These are phyloP conservation scores for Allodekkera sacchari DNA, from an alignment of 805 yeast species.

Conservation along the genomic window DNA sequence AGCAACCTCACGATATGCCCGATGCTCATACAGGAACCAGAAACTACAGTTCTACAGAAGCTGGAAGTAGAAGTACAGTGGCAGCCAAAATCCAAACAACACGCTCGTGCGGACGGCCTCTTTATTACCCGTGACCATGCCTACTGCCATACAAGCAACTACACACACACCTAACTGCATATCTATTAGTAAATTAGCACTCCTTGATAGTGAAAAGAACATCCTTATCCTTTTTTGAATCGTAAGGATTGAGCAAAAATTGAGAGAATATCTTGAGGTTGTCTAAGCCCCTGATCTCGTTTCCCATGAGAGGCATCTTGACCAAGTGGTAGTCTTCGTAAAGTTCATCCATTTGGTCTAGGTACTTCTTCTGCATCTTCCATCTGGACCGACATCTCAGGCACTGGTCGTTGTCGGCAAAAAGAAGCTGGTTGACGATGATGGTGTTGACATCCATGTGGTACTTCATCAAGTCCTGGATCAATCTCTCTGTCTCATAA, in stretches of 20 bases:
- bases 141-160: too few relatives aligned
- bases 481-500: constrained; percentile 95
- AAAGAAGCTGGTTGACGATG: constrained; percentile 87
- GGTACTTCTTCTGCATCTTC: constrained; percentile 92
- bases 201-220: constrained; percentile 47
- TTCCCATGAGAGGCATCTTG: constrained; percentile 89
- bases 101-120: too few relatives aligned
- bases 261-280: constrained; percentile 78
- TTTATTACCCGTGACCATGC: too few relatives aligned
- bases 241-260: constrained; percentile 70
- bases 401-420: constrained; percentile 78
- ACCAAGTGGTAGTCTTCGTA: constrained; percentile 97
- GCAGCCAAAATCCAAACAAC: too few relatives aligned
- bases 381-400: constrained; percentile 87
- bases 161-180: too few relatives aligned
- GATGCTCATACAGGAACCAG: too few relatives aligned
- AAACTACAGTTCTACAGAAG: background rate
- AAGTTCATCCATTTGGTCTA: constrained; percentile 90
- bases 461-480: constrained; percentile 90
- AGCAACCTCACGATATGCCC: too few relatives aligned
- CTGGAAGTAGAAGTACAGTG: constrained; percentile 1
- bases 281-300: constrained; percentile 89
- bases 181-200: too few relatives aligned
- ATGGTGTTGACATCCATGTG: constrained; percentile 96
- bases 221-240: constrained; percentile 52